These are phyloP conservation scores for Artemisia argyi DNA, from an alignment of 129 eudicot genomes.

Conservation along the genomic window DNA sequence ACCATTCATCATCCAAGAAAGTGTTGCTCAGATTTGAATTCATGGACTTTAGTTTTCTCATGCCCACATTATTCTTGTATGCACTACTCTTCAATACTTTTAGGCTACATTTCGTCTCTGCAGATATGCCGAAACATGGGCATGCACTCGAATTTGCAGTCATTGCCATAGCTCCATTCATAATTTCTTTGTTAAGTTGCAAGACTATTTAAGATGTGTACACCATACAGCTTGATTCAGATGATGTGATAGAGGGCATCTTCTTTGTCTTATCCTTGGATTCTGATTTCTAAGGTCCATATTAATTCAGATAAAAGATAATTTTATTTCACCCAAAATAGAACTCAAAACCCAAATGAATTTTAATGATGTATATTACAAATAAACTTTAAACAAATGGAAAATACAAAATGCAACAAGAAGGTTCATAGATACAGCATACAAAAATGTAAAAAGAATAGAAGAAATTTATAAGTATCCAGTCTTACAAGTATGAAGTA, in stretches of 20 bases:
- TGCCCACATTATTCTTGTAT: constrained; percentile 3
- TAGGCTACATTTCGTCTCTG: constrained; percentile 28
- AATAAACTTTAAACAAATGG: background rate
- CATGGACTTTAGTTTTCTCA: constrained; percentile 19
- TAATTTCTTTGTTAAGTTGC: background rate
- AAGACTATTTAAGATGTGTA: background rate
- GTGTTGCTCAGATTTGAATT: constrained; percentile 23
- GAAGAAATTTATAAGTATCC: constrained; percentile 27
- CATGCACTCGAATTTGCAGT: constrained; percentile 28
- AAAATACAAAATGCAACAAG: constrained; percentile 21
- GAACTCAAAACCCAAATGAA: background rate
- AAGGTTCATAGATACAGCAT: constrained; percentile 6
- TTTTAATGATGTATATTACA: background rate
- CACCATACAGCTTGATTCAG: constrained; percentile 4
- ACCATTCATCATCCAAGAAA: constrained; percentile 43
- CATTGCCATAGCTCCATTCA: constrained; percentile 24
- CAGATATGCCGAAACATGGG: constrained; percentile 37
- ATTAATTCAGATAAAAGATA: constrained; percentile 13
- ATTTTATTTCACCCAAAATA: background rate
- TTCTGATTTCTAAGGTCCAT: constrained; percentile 37
- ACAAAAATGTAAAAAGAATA: constrained; percentile 34
- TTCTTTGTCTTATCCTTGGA: constrained; percentile 33
- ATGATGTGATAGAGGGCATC: constrained; percentile 12
- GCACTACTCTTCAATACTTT: constrained; percentile 17
- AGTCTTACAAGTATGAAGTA: constrained; percentile 26